These are phyloP conservation scores for Leishmania mexicana DNA, from an alignment of 208 protist genomes.

Conservation along the genomic window DNA sequence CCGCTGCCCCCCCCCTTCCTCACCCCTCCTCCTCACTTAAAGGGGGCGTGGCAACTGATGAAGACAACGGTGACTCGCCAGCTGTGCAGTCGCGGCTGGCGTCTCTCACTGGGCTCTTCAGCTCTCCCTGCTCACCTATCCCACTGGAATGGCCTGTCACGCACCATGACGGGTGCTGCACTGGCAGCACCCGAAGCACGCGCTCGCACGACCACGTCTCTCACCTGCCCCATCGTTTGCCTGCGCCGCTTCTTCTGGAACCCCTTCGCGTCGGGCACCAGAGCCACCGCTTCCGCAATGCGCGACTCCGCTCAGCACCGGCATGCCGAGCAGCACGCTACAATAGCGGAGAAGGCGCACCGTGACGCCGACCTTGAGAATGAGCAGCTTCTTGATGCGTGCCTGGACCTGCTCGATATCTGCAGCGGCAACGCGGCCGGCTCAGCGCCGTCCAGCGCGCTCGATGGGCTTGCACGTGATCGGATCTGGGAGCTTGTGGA, in stretches of 20 bases:
- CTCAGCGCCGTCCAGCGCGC: background rate
- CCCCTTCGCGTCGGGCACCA: slow-evolving; percentile 31
- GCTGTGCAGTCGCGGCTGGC: background rate
- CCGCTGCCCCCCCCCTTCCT: background rate
- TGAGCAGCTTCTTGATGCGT: slow-evolving; percentile 72
- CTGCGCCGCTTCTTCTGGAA: slow-evolving; percentile 52
- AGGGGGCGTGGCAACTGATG: background rate
- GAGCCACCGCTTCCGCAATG: background rate
- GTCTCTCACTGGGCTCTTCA: background rate
- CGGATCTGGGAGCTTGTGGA: slow-evolving; percentile 43
- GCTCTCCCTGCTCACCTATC: background rate
- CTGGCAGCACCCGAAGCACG: background rate
- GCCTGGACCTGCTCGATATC: slow-evolving; percentile 69
- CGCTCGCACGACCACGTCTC: background rate
- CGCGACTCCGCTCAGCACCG: slow-evolving; percentile 7
- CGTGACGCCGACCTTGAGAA: slow-evolving; percentile 53
- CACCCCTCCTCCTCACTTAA: background rate
- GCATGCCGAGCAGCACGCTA: slow-evolving; percentile 37
- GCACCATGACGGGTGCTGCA: background rate
- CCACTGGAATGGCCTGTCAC: background rate
- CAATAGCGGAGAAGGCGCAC: slow-evolving; percentile 47
- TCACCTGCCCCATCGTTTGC: background rate
- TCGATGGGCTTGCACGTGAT: slow-evolving; percentile 11
- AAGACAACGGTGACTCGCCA: background rate
- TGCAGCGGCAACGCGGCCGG: slow-evolving; percentile 36